Percentiles rank a stretch among this genome's conserved stretches.
phyloP scores from a whole-genome alignment of 2,329 filamentous ascomycete species.

The Pezicula neosporulosa region DNA sequence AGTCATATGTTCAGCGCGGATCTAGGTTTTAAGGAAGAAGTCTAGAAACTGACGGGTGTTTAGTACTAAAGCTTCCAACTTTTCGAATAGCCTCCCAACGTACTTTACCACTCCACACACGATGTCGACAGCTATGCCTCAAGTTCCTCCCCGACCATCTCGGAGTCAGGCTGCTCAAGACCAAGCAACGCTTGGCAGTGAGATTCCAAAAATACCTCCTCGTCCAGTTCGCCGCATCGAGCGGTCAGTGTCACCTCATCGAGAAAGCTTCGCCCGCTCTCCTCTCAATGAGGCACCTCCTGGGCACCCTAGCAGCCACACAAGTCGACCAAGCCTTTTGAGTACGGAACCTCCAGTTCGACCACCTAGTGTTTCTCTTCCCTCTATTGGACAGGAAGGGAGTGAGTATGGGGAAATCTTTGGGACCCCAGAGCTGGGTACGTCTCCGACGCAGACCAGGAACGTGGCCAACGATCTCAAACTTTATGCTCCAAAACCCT shows the following conservation, averaged over 20 bases:
- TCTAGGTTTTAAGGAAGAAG: too few relatives aligned
- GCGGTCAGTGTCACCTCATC: slow-evolving; percentile 73
- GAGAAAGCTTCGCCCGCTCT: slow-evolving; percentile 78
- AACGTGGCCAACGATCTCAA: slow-evolving; percentile 78
- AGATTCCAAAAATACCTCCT: slow-evolving; percentile 72
- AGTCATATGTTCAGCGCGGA: too few relatives aligned
- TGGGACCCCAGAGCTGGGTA: slow-evolving; percentile 39
- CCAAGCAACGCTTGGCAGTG: slow-evolving; percentile 31
- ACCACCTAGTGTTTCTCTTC: slow-evolving; percentile 73
- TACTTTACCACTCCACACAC: not conserved
- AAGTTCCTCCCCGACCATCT: slow-evolving; percentile 60
- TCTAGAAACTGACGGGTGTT: not conserved
- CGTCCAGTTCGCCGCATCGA: slow-evolving; percentile 67
- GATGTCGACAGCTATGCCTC: slow-evolving; percentile 41
- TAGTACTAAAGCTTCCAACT: not conserved
- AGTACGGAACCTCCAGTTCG: slow-evolving; percentile 46
- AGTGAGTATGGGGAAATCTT: slow-evolving; percentile 73
- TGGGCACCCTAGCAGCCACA: slow-evolving; percentile 30
- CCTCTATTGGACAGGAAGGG: slow-evolving; percentile 85
- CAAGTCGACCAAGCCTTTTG: slow-evolving; percentile 30
- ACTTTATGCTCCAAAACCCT: slow-evolving; percentile 85
- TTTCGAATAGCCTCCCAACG: not conserved
- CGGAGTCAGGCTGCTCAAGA: slow-evolving; percentile 47
- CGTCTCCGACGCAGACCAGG: slow-evolving; percentile 68
- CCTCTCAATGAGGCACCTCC: slow-evolving; percentile 73